Percentiles rank a stretch among this genome's conserved stretches.
phyloP scores from a whole-genome alignment of 345 rosid genomes.

The Bruguiera sexangula region DNA sequence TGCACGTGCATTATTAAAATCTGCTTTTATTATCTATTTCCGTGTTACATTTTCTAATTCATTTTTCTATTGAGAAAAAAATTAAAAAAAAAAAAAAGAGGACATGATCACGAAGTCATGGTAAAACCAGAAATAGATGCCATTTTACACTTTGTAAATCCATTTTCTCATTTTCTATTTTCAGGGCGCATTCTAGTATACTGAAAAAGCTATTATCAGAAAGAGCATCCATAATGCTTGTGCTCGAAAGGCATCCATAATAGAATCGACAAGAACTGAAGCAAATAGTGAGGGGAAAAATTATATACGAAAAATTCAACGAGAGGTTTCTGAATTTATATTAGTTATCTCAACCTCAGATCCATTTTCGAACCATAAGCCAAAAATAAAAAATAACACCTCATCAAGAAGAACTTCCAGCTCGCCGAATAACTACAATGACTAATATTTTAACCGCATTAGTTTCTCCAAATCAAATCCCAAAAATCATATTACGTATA shows the following conservation, averaged over 20 bases:
- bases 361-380: conserved; percentile 32
- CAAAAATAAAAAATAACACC: not conserved
- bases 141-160: too few relatives aligned
- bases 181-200: too few relatives aligned
- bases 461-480: conserved; percentile 14
- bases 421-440: conserved; percentile 1
- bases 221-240: not conserved
- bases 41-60: too few relatives aligned
- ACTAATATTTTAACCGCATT: conserved; percentile 20
- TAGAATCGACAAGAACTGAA: too few relatives aligned
- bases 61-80: too few relatives aligned
- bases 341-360: conserved; percentile 23
- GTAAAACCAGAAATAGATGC: too few relatives aligned
- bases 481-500: not conserved
- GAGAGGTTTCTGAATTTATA: not conserved
- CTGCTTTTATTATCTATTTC: too few relatives aligned
- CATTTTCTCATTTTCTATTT: too few relatives aligned
- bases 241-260: not conserved
- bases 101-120: too few relatives aligned
- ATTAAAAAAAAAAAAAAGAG: too few relatives aligned
- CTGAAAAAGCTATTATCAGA: not conserved
- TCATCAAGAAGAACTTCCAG: not conserved
- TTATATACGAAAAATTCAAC: not conserved
- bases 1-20: too few relatives aligned
- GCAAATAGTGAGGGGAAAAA: not conserved